Evolutionary conservation across 352 stramenopile species (phyloP), one percentile per base, ranked within the genome.

Genomic region (Aphanomyces invadans): DNA sequence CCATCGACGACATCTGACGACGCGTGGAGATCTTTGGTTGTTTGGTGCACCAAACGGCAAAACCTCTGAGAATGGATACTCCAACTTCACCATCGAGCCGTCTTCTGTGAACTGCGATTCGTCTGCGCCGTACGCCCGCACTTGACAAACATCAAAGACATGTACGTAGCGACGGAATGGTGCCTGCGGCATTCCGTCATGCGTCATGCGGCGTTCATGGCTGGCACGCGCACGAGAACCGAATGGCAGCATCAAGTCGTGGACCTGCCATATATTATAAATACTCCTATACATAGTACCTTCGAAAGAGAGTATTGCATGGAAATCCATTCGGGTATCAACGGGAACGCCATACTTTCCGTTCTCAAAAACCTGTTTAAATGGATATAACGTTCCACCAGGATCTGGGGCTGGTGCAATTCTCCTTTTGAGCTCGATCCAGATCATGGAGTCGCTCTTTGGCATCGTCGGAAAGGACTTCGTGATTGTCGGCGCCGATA

Each of bases 401-500:
- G 33, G 46, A 67, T 67, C 32, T 48, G 45, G 57, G 49, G 38
- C 33, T 67, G 55, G 21, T 46, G 38, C 49, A 57, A 64, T 64
- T 64, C 55, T 19, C 55, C 38, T 64, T 64, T 51, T 52, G 17
- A 29, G 23, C 31, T 67, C 12, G 32, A 38, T 26, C 38, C 29
- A 70, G 51, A 57, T 32, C 54, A 95, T 90, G 75, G 87, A 95
- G 71, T 92, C 85, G 70, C 79, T 92, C 68, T 94, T 95, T 70
- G 87, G 87, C 57, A 83, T 95, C 74, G 87, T 95, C 42, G 87
- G 87, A 57, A 95, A 95, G 72, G 87, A 94, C 70, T 97, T 96
- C 73, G 89, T 96, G 71, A 79, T 97, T 66, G 74, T 97, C 54
- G 89, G 84, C 4, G 89, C 89, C 17, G 89, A 97, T 77, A 86